A percentile compares a stretch with the other conserved stretches of the same genome.
phyloP scores from a whole-genome alignment of 2,329 filamentous ascomycete genomes.

The Bipolaris zeicola region DNA sequence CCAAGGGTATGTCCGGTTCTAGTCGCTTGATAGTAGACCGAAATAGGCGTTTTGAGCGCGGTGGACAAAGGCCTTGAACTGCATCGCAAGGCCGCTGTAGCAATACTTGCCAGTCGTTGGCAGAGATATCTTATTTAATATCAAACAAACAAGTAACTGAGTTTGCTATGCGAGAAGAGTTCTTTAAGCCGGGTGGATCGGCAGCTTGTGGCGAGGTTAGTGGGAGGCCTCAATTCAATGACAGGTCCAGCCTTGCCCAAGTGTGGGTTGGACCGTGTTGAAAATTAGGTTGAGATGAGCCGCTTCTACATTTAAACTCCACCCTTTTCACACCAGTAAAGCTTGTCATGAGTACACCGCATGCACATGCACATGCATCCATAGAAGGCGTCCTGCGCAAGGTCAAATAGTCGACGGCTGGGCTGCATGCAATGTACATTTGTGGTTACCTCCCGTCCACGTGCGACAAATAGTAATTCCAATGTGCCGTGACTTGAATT shows the following conservation, averaged over 20 bases:
- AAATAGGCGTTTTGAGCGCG: constrained; percentile 40
- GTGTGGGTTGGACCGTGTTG: neutral
- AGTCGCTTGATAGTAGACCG: constrained; percentile 32
- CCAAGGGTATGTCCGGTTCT: constrained; percentile 35
- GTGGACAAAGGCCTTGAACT: constrained; percentile 35
- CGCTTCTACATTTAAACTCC: neutral
- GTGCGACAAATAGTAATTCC: neutral
- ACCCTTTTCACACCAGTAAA: neutral
- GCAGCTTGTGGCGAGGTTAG: constrained; percentile 1
- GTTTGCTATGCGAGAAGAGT: neutral
- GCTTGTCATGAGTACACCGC: neutral
- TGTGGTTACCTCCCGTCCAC: neutral
- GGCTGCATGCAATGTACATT: constrained; percentile 3
- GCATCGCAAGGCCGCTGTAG: constrained; percentile 35
- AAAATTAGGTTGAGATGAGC: neutral
- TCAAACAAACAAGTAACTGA: constrained; percentile 27
- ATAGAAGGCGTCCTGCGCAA: neutral
- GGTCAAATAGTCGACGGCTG: neutral
- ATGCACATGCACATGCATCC: neutral
- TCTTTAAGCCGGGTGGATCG: neutral
- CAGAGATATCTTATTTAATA: constrained; percentile 42
- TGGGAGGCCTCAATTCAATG: constrained; percentile 2
- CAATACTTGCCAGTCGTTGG: constrained; percentile 39
- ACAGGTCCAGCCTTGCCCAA: neutral
- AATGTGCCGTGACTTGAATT: neutral